These are phyloP conservation scores for Alternaria consortialis DNA, from an alignment of 2,329 filamentous ascomycete genomes.

Conservation along the genomic window DNA sequence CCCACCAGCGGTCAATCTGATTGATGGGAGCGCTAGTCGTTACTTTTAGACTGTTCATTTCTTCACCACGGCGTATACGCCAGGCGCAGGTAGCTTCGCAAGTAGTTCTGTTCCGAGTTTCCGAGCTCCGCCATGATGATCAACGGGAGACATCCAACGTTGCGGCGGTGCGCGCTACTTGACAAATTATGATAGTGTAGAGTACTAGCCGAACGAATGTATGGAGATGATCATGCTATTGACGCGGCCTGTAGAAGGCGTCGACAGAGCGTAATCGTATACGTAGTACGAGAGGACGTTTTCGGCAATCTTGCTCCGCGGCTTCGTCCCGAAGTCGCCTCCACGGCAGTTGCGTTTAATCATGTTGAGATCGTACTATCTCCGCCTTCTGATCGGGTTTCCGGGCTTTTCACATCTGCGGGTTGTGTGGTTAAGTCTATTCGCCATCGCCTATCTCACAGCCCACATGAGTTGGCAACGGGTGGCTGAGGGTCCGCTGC, in stretches of 20 bases:
- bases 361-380: not conserved
- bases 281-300: not conserved
- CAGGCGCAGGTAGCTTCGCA: slow-evolving; percentile 1
- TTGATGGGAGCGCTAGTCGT: not conserved
- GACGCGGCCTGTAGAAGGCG: slow-evolving; percentile 8
- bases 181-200: not conserved
- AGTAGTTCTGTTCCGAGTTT: slow-evolving; percentile 9
- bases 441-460: not conserved
- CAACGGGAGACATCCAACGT: slow-evolving; percentile 1
- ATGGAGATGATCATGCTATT: not conserved
- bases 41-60: not conserved
- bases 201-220: not conserved
- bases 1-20: not conserved
- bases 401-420: not conserved
- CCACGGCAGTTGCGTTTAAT: not conserved
- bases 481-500: not conserved
- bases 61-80: not conserved
- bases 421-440: not conserved
- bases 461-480: not conserved
- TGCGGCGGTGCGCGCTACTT: slow-evolving; percentile 6
- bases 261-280: not conserved
- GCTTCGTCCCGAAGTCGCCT: not conserved
- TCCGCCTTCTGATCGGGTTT: not conserved
- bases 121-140: slow-evolving; percentile 3
- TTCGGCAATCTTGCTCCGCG: not conserved